These are phyloP conservation scores for Vaccinium darrowii DNA, from an alignment of 148 eudicot species.

Conservation along the genomic window DNA sequence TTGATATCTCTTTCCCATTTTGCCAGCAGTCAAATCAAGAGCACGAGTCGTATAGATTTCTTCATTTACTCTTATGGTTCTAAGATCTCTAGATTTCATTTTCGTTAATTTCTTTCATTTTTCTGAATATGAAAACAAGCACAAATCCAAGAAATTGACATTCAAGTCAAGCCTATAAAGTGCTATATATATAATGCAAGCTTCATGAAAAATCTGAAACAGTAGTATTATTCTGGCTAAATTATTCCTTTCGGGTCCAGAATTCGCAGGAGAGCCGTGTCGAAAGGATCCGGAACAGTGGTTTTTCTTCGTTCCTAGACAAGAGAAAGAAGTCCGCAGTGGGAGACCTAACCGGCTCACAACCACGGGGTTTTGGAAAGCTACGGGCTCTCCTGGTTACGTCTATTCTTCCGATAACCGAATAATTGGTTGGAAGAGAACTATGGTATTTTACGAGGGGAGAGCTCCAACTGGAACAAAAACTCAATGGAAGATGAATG, in stretches of 20 bases:
- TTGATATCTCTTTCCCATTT: not conserved
- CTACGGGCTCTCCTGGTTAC: slow-evolving; percentile 54
- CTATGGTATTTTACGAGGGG: slow-evolving; percentile 77
- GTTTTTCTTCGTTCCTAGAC: slow-evolving; percentile 63
- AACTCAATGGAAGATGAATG: slow-evolving; percentile 75
- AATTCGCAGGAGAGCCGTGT: slow-evolving; percentile 42
- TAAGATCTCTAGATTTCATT: not conserved
- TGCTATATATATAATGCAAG: not conserved
- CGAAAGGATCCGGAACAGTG: slow-evolving; percentile 48
- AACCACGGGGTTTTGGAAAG: slow-evolving; percentile 63
- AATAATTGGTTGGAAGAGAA: slow-evolving; percentile 51
- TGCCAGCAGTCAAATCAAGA: not conserved
- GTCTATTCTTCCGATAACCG: slow-evolving; percentile 45
- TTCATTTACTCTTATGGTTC: not conserved
- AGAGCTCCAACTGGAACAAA: slow-evolving; percentile 52
- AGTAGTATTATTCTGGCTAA: not conserved
- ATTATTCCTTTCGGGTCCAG: slow-evolving; percentile 18
- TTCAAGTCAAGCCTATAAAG: no score
- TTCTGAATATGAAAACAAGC: not conserved
- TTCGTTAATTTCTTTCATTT: not conserved
- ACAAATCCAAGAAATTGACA: no score
- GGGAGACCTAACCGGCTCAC: slow-evolving; percentile 69
- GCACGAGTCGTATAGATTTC: not conserved
- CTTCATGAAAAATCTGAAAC: not conserved
- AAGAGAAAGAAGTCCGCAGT: slow-evolving; percentile 50